phyloP scores from a whole-genome alignment of 1,284 basidiomycete genomes.

The Cystobasidiaceae sp. region DNA sequence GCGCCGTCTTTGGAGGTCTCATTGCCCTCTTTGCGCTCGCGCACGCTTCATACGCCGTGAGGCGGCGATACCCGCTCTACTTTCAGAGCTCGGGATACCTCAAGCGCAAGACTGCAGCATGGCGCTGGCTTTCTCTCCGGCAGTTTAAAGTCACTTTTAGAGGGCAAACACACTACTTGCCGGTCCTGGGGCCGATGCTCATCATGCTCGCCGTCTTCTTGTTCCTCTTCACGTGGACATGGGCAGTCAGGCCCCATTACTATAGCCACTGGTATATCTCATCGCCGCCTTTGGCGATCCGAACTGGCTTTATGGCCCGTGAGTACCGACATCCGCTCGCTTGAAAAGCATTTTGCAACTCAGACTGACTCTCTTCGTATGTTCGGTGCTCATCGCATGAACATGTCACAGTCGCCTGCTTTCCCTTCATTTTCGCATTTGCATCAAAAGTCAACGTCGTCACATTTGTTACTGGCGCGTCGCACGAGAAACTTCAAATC shows the following conservation, averaged over 20 bases:
- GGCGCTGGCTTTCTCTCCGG: slow-evolving; percentile 39
- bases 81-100: not conserved
- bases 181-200: slow-evolving; percentile 45
- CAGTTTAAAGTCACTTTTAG: slow-evolving; percentile 34
- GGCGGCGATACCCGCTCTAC: slow-evolving; percentile 17
- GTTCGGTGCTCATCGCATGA: too few relatives aligned
- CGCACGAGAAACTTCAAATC: slow-evolving; percentile 53
- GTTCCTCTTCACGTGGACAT: slow-evolving; percentile 46
- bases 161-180: slow-evolving; percentile 42
- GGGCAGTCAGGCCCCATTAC: slow-evolving; percentile 47
- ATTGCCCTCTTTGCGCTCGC: slow-evolving; percentile 32
- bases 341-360: too few relatives aligned
- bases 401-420: slow-evolving; percentile 36
- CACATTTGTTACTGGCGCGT: slow-evolving; percentile 48
- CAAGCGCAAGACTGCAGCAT: not conserved
- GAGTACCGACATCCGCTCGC: slow-evolving; percentile 13
- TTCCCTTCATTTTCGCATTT: slow-evolving; percentile 44
- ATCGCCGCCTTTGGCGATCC: slow-evolving; percentile 47
- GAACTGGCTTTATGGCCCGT: slow-evolving; percentile 48
- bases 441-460: slow-evolving; percentile 51
- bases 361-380: too few relatives aligned
- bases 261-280: slow-evolving; percentile 48
- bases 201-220: slow-evolving; percentile 44
- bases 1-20: slow-evolving; percentile 40
- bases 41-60: slow-evolving; percentile 11